A percentile compares a stretch with the other conserved stretches of the same genome.
phyloP scores from a whole-genome alignment of 2,329 filamentous ascomycete genomes.

The Colletotrichum limetticola region DNA sequence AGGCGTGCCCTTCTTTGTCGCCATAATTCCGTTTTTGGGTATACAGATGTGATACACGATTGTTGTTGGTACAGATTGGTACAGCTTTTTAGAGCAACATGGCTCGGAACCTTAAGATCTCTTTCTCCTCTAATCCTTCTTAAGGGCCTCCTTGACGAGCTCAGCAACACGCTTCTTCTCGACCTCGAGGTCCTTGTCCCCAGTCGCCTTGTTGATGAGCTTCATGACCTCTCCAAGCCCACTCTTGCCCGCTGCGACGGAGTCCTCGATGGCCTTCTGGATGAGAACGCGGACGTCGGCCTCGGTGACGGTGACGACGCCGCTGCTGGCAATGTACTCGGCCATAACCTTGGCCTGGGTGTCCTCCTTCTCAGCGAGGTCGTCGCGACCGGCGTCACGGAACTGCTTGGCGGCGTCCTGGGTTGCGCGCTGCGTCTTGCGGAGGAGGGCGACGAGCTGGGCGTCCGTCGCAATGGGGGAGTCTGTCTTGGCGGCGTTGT shows the following conservation, averaged over 20 bases:
- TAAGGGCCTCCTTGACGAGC: slow-evolving; percentile 65
- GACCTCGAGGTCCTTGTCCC: slow-evolving; percentile 74
- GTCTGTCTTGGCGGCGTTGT: slow-evolving; percentile 80
- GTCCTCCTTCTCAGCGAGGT: slow-evolving; percentile 78
- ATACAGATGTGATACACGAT: background rate
- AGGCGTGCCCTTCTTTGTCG: no score
- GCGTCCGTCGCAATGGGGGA: slow-evolving; percentile 77
- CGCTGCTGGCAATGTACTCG: slow-evolving; percentile 70
- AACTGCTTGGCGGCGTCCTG: slow-evolving; percentile 73
- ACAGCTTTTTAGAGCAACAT: background rate
- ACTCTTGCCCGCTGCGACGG: slow-evolving; percentile 62
- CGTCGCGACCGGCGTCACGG: slow-evolving; percentile 69
- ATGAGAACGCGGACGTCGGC: slow-evolving; percentile 69
- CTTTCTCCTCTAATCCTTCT: slow-evolving; percentile 4
- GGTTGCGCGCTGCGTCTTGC: slow-evolving; percentile 68
- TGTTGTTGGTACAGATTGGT: slow-evolving; percentile 14
- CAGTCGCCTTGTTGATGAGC: slow-evolving; percentile 63
- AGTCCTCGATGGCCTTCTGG: slow-evolving; percentile 59
- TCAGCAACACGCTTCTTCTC: slow-evolving; percentile 70
- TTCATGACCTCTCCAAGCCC: slow-evolving; percentile 73
- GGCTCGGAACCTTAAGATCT: background rate
- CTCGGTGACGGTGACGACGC: slow-evolving; percentile 67
- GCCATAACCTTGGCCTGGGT: slow-evolving; percentile 72
- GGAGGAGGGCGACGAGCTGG: slow-evolving; percentile 74
- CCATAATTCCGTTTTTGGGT: background rate